Base-by-base conservation (phyloP, 176 grass and related monocot genomes). In the Pharus latifolius region DNA sequence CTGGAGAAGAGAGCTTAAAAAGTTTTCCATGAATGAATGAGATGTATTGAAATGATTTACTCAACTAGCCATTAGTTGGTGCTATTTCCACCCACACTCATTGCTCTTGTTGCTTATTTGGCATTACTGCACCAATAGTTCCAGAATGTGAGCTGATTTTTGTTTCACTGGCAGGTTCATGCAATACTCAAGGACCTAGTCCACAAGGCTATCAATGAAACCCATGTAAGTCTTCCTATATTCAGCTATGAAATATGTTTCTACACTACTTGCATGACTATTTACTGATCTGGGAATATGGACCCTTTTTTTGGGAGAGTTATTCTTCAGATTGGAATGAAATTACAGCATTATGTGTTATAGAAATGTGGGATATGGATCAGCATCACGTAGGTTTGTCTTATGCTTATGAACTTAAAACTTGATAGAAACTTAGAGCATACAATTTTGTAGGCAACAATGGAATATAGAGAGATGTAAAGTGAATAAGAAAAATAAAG, bases 171-270 rank as follows among this genome's bases (percentile, higher is more conserved):
- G 13, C 78, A 98, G 95, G 95, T 99, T 60, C 96, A 99, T 82
- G 73, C 76, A 48, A 95, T 99, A 72, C 82, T 99, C 5, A 99
- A 99, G 68, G 96, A 99, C 50, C 82, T 99, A 34, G 87, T 94
- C 15, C 96, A 90, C 82, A 99, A 95, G 79, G 90, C 96, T 79
- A 86, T 99, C 38, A 86, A 64, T 20, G 96, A 99, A 84, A 99
- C 96, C 59, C 54, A 66, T 76, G 96, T 91, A 91, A 67, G 82
- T 84, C 32, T 43, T 61, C 0, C 1, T 43, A 15, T 75, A 10
- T 49, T 78, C 9, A 45, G 8, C 32, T 63, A 29, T 51, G 11
- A 16, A 17, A 33, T 32, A 33, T 8, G 22, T 73, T 59, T 67
- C 44, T 44, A 10, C 3, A 30, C 24, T 46, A 33, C 46, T 28